Evolutionary conservation across 2,329 filamentous ascomycete species (phyloP).

Genomic region (Neofusicoccum sp.): DNA sequence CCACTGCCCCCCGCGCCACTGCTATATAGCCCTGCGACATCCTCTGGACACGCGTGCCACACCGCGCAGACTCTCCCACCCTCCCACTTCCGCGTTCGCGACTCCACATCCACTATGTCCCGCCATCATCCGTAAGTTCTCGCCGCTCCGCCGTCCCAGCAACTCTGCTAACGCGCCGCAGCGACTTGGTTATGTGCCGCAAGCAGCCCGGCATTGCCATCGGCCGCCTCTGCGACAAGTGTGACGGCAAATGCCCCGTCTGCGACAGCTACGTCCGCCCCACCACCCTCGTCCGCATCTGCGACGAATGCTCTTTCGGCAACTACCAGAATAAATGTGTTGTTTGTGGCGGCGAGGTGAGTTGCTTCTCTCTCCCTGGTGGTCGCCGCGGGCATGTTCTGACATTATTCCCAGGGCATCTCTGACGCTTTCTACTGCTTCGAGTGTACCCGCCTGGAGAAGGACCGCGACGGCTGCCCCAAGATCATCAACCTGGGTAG

Average conservation of each 20-base stretch:
- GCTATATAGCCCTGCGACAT: not conserved
- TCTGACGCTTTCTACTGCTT: constrained; percentile 99
- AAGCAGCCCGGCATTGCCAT: constrained; percentile 97
- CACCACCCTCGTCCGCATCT: constrained; percentile 95
- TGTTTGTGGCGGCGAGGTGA: constrained; percentile 84
- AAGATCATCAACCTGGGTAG: constrained; percentile 99
- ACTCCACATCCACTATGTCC: constrained; percentile 61
- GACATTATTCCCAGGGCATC: constrained; percentile 63
- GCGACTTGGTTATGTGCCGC: constrained; percentile 98
- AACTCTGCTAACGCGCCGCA: constrained; percentile 37
- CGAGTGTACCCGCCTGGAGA: constrained; percentile 94
- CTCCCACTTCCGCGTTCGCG: not conserved
- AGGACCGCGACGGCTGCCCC: constrained; percentile 94
- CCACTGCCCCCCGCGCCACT: not conserved
- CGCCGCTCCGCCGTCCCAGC: constrained; percentile 17
- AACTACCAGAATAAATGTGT: constrained; percentile 99
- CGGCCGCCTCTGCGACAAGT: constrained; percentile 98
- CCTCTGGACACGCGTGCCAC: not conserved
- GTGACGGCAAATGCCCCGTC: constrained; percentile 98
- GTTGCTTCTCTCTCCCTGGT: not conserved
- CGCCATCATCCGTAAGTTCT: constrained; percentile 81
- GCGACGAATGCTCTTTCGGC: constrained; percentile 98
- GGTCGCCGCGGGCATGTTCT: not conserved
- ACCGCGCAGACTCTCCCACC: not conserved
- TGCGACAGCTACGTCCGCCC: constrained; percentile 99